Conservation (phyloP, 257 asterid species). For the Gentiana straminea region DNA sequence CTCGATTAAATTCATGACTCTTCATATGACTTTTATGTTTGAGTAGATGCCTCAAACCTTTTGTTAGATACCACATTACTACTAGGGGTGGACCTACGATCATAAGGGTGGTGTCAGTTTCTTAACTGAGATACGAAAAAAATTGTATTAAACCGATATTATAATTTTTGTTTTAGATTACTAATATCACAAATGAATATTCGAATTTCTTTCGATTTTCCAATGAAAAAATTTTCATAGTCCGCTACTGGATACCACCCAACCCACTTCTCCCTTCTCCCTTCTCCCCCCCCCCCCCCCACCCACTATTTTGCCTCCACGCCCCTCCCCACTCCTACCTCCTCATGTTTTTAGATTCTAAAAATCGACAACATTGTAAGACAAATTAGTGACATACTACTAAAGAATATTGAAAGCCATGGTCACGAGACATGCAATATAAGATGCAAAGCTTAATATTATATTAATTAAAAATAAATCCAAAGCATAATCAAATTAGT, state of each 20-base stretch:
- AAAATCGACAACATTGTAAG: conserved; percentile 33
- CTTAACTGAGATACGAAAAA: no score
- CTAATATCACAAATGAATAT: no score
- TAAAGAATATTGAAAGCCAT: conserved; percentile 15
- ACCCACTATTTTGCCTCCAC: conserved; percentile 10
- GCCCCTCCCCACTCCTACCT: neutral
- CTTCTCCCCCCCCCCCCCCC: neutral
- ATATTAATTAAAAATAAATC: conserved; percentile 8
- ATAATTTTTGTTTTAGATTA: no score
- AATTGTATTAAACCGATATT: no score
- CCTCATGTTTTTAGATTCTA: conserved; percentile 31
- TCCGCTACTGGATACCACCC: neutral
- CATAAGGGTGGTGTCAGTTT: no score
- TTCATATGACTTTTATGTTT: no score
- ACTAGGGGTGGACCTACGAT: no score
- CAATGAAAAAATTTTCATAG: neutral
- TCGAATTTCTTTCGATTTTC: no score
- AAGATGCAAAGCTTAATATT: conserved; percentile 1
- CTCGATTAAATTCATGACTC: no score
- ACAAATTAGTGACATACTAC: conserved; percentile 21
- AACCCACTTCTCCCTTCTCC: neutral
- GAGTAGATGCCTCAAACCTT: no score
- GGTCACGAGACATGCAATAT: conserved; percentile 42
- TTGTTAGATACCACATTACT: no score
- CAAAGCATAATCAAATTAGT: conserved; percentile 27